Evolutionary conservation across 768 basidiomycete genomes (phyloP), one percentile per base, ranked within the genome.

Genomic region (Termitomyces sp.): DNA sequence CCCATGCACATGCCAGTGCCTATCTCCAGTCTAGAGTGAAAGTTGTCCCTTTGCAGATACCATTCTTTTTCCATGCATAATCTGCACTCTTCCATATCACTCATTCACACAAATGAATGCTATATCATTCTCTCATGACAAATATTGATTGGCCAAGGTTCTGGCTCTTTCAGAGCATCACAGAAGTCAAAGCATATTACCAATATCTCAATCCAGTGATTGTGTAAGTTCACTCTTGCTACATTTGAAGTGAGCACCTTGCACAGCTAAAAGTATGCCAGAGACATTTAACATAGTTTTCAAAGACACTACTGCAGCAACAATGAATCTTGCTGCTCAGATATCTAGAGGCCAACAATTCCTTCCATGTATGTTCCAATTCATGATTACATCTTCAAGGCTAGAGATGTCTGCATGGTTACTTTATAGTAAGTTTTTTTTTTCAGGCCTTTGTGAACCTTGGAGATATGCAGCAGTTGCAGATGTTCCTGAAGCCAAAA

Each of bases 201-300:
- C 85, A 87, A 49, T 97, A 90, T 72, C 86, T 99, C 65, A 89
- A 95, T 62, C 94, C 96, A 6, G 93, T 90, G 12, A 86, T 98
- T 61, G 80, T 96, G 95, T 96, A 67, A 67, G 92, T 77, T 7
- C 20, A 39, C n/a, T 13, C 5, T 29, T 27, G 26, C n/a, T n/a
- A n/a, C 29, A n/a, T 29, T 20, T 14, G 24, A 41, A 9, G 37
- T 20, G 12, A 29, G 12, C 26, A n/a, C 39, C 20, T 44, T 34
- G 5, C 41, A 32, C 47, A 47, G 44, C 27, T 34, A n/a, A 26
- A 8, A 72, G 76, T 49, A 85, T 92, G 0, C 97, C 97, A 10
- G 97, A 98, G 68, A 86, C 85, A 4, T 97, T 92, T 66, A 94
- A 94, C 61, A 88, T 99, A 56, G 85, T n/a, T 94, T 14, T 74